These are phyloP conservation scores for Fusarium cicatricum DNA, from an alignment of 2,329 filamentous ascomycete species.

Conservation along the genomic window DNA sequence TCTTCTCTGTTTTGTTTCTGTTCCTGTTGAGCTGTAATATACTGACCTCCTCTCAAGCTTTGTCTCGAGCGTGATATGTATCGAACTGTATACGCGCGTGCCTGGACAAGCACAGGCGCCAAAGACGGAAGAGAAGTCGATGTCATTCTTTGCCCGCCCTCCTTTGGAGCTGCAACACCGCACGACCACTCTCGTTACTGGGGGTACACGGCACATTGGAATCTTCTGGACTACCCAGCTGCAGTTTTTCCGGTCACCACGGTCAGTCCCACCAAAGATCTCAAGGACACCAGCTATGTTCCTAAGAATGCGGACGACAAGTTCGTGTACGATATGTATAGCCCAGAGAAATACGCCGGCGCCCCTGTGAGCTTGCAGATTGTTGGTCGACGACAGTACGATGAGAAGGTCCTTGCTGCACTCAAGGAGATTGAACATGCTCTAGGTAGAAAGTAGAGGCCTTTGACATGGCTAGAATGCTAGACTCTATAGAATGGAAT, in stretches of 20 bases:
- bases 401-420: constrained; percentile 44
- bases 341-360: constrained; percentile 36
- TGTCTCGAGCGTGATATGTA: constrained; percentile 51
- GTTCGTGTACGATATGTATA: constrained; percentile 43
- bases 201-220: constrained; percentile 74
- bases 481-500: no score
- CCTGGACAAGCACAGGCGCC: constrained; percentile 49
- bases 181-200: constrained; percentile 59
- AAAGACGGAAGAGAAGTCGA: constrained; percentile 55
- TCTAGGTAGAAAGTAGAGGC: constrained; percentile 25
- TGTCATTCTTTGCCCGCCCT: constrained; percentile 68
- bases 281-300: constrained; percentile 34
- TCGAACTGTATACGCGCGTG: constrained; percentile 47
- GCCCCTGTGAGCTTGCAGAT: constrained; percentile 43
- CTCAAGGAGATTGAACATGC: constrained; percentile 38
- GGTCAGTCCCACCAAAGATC: constrained; percentile 40
- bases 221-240: constrained; percentile 72
- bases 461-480: background rate
- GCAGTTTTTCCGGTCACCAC: constrained; percentile 65
- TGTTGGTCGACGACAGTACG: constrained; percentile 42
- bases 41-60: constrained; percentile 32
- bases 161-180: constrained; percentile 59
- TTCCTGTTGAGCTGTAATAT: accelerated
- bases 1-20: background rate
- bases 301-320: constrained; percentile 42